Conservation (phyloP, 2,329 filamentous ascomycete species). For the Aspergillus sp. region DNA sequence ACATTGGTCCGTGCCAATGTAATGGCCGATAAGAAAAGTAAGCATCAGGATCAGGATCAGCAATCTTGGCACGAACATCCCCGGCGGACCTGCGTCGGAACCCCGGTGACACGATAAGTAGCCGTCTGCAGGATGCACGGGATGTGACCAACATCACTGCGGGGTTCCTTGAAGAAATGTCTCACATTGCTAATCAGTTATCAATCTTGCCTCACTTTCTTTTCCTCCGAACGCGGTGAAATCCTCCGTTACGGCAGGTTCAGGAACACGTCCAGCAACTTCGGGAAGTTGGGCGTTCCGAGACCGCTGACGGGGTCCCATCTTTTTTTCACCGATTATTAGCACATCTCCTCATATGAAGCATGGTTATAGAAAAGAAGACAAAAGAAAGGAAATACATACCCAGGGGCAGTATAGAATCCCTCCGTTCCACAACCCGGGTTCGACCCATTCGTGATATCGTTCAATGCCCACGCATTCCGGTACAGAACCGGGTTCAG, state of each 20-base stretch:
- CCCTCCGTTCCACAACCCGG: slow-evolving; percentile 10
- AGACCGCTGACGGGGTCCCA: slow-evolving; percentile 10
- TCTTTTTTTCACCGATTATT: neutral
- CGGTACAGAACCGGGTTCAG: slow-evolving; percentile 10
- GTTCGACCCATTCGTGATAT: slow-evolving; percentile 10
- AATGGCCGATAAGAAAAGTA: too few relatives aligned
- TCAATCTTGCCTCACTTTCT: neutral
- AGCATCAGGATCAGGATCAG: too few relatives aligned
- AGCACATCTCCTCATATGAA: neutral
- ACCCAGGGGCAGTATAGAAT: slow-evolving; percentile 10
- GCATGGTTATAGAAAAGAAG: too few relatives aligned
- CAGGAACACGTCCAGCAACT: slow-evolving; percentile 9
- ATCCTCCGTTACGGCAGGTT: neutral
- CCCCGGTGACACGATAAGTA: neutral
- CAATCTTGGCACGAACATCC: neutral
- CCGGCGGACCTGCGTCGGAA: neutral
- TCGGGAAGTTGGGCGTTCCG: slow-evolving; percentile 9
- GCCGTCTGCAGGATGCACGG: neutral
- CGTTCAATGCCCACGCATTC: slow-evolving; percentile 5
- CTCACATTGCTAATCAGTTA: neutral
- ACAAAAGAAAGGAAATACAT: neutral
- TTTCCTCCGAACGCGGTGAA: neutral
- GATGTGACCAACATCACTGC: neutral
- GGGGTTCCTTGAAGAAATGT: neutral
- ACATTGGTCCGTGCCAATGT: too few relatives aligned